Conservation (phyloP, 768 basidiomycete genomes). For the Lyophyllum atratum region DNA sequence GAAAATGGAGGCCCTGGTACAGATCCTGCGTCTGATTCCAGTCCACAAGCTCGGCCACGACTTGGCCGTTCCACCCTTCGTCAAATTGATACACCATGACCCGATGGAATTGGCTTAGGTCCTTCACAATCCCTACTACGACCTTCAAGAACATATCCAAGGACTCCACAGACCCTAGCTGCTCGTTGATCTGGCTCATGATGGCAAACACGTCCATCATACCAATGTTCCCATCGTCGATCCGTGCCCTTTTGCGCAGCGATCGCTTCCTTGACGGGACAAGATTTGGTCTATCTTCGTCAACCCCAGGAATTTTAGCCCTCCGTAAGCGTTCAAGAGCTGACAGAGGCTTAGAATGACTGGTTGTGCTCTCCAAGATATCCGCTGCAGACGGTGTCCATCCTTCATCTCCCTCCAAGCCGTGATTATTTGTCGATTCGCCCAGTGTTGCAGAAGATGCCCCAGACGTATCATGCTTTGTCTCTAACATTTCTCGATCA, state of each 20-base stretch:
- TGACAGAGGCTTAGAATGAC: slow-evolving; percentile 63
- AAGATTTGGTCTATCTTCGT: slow-evolving; percentile 4
- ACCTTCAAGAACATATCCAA: slow-evolving; percentile 72
- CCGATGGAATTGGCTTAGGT: slow-evolving; percentile 80
- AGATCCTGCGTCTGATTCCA: slow-evolving; percentile 74
- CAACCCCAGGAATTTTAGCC: slow-evolving; percentile 29
- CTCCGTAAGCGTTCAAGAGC: slow-evolving; percentile 70
- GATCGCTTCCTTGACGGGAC: slow-evolving; percentile 1
- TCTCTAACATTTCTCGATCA: neutral
- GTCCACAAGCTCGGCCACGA: slow-evolving; percentile 80
- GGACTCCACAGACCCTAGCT: slow-evolving; percentile 65
- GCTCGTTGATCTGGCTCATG: slow-evolving; percentile 80
- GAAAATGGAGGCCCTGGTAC: slow-evolving; percentile 73
- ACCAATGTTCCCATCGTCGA: slow-evolving; percentile 21
- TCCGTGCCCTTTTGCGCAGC: slow-evolving; percentile 16
- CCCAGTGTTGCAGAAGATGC: neutral
- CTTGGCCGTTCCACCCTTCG: slow-evolving; percentile 76
- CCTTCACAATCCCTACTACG: slow-evolving; percentile 69
- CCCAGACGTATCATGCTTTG: neutral
- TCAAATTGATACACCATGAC: slow-evolving; percentile 85
- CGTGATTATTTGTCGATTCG: neutral
- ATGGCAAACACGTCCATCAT: slow-evolving; percentile 85
- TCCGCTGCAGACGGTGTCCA: slow-evolving; percentile 56
- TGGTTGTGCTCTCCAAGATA: slow-evolving; percentile 73
- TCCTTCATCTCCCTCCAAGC: slow-evolving; percentile 17